Conservation (phyloP, 2,329 filamentous ascomycete genomes). For the Sarocladium strictum region DNA sequence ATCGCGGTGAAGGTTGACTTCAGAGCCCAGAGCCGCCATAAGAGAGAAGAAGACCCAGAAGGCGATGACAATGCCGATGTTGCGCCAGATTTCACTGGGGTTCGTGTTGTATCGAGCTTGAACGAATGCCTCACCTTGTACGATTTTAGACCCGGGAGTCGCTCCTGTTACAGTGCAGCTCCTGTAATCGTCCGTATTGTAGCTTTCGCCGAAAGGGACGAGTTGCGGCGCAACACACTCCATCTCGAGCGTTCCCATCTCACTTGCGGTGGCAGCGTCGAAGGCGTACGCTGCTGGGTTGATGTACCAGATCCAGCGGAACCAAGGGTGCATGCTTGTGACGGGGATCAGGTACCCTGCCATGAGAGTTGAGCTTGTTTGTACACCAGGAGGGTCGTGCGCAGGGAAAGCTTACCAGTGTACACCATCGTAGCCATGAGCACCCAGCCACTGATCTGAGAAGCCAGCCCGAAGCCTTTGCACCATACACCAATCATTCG, state of each 20-base stretch:
- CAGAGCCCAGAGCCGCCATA: conserved; percentile 50
- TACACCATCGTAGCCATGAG: conserved; percentile 31
- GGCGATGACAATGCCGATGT: conserved; percentile 56
- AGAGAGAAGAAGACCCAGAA: conserved; percentile 56
- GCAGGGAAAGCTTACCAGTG: conserved; percentile 31
- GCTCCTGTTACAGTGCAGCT: conserved; percentile 57
- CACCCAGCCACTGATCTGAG: conserved; percentile 39
- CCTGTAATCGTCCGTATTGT: conserved; percentile 29
- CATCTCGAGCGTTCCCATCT: conserved; percentile 48
- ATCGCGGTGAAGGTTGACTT: conserved; percentile 35
- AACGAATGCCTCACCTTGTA: conserved; percentile 52
- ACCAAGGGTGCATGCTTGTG: conserved; percentile 18
- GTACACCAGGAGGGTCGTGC: no score
- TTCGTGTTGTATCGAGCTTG: conserved; percentile 34
- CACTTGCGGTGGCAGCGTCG: conserved; percentile 57
- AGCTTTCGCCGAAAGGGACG: background rate
- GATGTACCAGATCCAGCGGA: conserved; percentile 53
- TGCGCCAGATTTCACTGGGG: conserved; percentile 49
- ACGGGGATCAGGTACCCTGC: conserved; percentile 35
- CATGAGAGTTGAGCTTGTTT: no score
- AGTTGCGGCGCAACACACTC: conserved; percentile 35
- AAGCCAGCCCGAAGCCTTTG: conserved; percentile 9
- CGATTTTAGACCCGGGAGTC: conserved; percentile 35
- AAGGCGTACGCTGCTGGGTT: conserved; percentile 51
- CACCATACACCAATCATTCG: background rate